phyloP scores from a whole-genome alignment of 2,329 filamentous ascomycete species.

The Aureobasidium subglaciale region DNA sequence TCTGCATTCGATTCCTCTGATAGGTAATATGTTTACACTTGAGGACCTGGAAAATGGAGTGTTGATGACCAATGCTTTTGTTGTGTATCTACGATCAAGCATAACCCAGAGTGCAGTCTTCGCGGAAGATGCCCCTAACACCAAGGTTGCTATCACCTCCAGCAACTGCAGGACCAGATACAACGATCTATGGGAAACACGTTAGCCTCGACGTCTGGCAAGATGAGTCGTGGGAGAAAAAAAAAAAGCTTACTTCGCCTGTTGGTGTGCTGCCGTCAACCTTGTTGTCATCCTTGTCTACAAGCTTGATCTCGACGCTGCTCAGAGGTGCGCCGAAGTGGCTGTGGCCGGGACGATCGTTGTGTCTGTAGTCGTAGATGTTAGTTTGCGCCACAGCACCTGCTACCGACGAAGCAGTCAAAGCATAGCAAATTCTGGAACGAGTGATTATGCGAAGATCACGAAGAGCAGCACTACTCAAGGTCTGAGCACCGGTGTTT shows the following conservation, averaged over 20 bases:
- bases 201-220: neutral
- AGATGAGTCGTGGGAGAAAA: too few species aligned
- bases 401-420: slow-evolving; percentile 75
- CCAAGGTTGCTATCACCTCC: slow-evolving; percentile 59
- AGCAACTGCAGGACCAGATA: slow-evolving; percentile 65
- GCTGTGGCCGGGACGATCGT: slow-evolving; percentile 36
- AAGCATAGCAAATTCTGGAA: slow-evolving; percentile 74
- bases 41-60: too few species aligned
- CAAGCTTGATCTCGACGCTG: slow-evolving; percentile 69
- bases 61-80: neutral
- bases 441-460: slow-evolving; percentile 77
- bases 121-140: slow-evolving; percentile 56
- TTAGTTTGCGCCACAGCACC: slow-evolving; percentile 84
- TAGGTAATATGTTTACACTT: neutral
- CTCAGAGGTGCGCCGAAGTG: slow-evolving; percentile 82
- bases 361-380: slow-evolving; percentile 73
- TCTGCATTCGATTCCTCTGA: neutral
- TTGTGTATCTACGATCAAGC: neutral
- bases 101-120: slow-evolving; percentile 62
- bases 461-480: slow-evolving; percentile 65
- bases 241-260: slow-evolving; percentile 25
- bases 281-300: slow-evolving; percentile 53
- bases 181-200: slow-evolving; percentile 50
- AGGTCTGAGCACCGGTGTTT: slow-evolving; percentile 47
- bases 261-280: slow-evolving; percentile 52